Conservation (phyloP, 2,329 filamentous ascomycete species). For the Apiospora rasikravindrae region DNA sequence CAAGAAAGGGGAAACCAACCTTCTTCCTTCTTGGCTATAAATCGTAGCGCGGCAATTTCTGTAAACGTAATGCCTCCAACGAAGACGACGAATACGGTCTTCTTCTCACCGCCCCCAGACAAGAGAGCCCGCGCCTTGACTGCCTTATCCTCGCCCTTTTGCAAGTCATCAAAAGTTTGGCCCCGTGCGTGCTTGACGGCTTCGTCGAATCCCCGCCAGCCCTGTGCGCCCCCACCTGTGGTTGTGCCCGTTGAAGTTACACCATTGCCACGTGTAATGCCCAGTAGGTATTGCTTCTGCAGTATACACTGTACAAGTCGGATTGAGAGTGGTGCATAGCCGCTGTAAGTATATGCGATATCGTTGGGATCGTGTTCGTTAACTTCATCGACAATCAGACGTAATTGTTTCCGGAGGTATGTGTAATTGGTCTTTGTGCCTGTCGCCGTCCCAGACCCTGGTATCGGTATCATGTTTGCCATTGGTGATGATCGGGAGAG, state of each 20-base stretch:
- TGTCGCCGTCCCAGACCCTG: slow-evolving; percentile 59
- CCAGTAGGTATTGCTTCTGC: slow-evolving; percentile 84
- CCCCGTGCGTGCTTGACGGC: slow-evolving; percentile 86
- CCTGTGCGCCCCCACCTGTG: slow-evolving; percentile 68
- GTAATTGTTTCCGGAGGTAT: slow-evolving; percentile 82
- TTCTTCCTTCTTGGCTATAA: slow-evolving; percentile 85
- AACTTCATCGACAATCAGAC: slow-evolving; percentile 93
- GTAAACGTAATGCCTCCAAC: slow-evolving; percentile 96
- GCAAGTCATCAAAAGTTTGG: slow-evolving; percentile 87
- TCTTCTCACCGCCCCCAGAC: slow-evolving; percentile 74
- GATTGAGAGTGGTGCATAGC: slow-evolving; percentile 91
- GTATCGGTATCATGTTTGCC: slow-evolving; percentile 80
- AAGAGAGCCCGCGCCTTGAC: slow-evolving; percentile 84
- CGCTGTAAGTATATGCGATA: slow-evolving; percentile 96
- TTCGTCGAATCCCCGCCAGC: slow-evolving; percentile 94
- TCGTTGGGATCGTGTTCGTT: slow-evolving; percentile 94
- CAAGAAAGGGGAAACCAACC: slow-evolving; percentile 47
- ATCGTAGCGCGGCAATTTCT: slow-evolving; percentile 91
- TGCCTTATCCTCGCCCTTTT: slow-evolving; percentile 92
- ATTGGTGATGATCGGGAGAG: slow-evolving; percentile 77
- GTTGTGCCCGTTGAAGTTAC: slow-evolving; percentile 52
- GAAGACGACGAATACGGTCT: slow-evolving; percentile 96
- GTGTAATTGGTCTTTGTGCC: slow-evolving; percentile 89
- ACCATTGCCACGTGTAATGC: slow-evolving; percentile 68
- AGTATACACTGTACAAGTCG: slow-evolving; percentile 90